Base-by-base conservation (phyloP, 805 yeast genomes). In the Metschnikowia santaceciliae region DNA sequence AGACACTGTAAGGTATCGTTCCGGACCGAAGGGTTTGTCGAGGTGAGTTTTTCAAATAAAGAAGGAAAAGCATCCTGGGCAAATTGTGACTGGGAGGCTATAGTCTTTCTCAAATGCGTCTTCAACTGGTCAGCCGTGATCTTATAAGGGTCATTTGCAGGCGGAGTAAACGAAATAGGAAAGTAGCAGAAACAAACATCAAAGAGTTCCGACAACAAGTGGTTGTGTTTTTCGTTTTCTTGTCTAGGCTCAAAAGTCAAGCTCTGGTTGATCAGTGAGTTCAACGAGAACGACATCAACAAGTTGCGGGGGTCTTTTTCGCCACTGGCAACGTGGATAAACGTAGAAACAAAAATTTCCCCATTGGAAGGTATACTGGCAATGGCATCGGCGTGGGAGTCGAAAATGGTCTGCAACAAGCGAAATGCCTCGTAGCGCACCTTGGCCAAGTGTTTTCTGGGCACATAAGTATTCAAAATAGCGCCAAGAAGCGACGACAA, bases 251-350 rank as follows among this genome's bases (percentile, higher is more conserved):
- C 69, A 44, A 72, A 67, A 3, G 46, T 55, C 26, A 82, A 70
- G 3, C 58, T 59, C 19, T 62, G 52, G 17, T 82, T 73, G 13
- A 91, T 78, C 4, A 48, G 39, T 11, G 65, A 56, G 56, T 84
- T 81, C 41, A 90, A 61, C 4, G 72, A 64, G 59, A 92, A 88
- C 1, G 96, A 86, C 1, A 79, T 54, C 59, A 94, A 64, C 54
- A 94, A 72, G 67, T 95, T 94, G 53, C 87, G 77, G 3, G 99
- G 99, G 67, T 94, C 99, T 60, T 94, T 95, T 62, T 94, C 99
- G 36, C 96, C 96, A 14, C 81, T 74, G 2, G 96, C 88, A 30
- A 90, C 62, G 51, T 82, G 81, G 34, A 88, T 62, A 56, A 86
- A 91, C 0, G 86, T 66, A 36, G 76, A 65, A 33, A 88, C 74